Base-by-base conservation (phyloP, 352 stramenopile species). In the Globisporangium lucens region DNA sequence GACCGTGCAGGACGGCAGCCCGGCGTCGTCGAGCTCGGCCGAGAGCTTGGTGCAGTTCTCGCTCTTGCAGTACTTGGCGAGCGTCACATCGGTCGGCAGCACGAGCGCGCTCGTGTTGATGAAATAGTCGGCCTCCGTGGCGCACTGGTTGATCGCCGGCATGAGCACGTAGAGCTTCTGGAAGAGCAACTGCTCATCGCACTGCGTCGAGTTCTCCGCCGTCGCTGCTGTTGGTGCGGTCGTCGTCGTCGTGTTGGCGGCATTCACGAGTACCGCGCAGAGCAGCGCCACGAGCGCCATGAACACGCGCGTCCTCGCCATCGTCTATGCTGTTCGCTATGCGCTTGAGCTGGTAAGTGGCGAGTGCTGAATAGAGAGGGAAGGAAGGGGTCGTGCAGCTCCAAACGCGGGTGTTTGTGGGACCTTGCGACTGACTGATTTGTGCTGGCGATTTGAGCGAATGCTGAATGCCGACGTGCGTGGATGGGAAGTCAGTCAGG, bases 91-190 rank as follows among this genome's bases (percentile, higher is more conserved):
- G 36, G 71, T 69, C 33, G 74, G 74, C 33, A 72, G 17, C 10
- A 70, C 63, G 10, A 80, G 63, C 56, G 68, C 68, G 29, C 68
- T 59, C 7, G 71, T 72, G 29, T 68, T 65, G 51, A 80, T 71
- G 38, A 70, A 75, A 63, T 80, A 80, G 64, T 75, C 74, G 56
- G 67, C 67, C 27, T 80, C 74, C 56, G 63, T 69, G 9, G 74
- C 74, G 71, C 74, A 80, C 74, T 80, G 74, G 63, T 77, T 77
- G 60, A 80, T 80, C 52, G 71, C 71, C n/a, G 74, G 74, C 74
- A 80, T 78, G 71, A 80, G 71, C 65, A 80, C 74, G 71, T 80
- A 80, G 53, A 80, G 74, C 63, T 80, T 80, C 68, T 80, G 74
- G 68, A 80, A 80, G 55, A 80, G 74, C 65, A 80, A 63, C 49